phyloP scores from a whole-genome alignment of 192 early-diverging fungal genomes.

The Backusella liffmaniae region DNA sequence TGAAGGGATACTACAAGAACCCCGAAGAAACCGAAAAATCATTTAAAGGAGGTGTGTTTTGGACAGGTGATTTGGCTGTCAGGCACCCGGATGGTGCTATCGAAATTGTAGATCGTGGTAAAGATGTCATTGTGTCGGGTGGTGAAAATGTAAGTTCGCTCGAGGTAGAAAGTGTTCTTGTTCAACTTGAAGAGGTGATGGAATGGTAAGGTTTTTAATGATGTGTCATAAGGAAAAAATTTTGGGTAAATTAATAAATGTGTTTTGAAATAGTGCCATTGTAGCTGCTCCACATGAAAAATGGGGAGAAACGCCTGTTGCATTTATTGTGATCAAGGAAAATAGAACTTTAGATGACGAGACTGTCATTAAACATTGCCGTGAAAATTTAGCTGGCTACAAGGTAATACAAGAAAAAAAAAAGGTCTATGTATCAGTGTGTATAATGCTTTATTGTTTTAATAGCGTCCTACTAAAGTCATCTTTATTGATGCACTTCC shows the following conservation, averaged over 20 bases:
- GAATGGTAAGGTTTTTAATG: constrained; percentile 38
- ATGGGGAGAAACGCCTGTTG: constrained; percentile 64
- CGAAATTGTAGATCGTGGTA: constrained; percentile 56
- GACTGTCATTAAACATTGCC: constrained; percentile 40
- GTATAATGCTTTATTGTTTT: neutral
- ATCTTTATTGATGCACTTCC: constrained; percentile 14
- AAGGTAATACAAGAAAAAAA: constrained; percentile 35
- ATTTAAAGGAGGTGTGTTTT: constrained; percentile 55
- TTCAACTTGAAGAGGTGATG: constrained; percentile 45
- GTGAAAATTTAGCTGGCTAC: constrained; percentile 48
- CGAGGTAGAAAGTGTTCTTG: constrained; percentile 54
- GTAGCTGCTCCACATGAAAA: constrained; percentile 52
- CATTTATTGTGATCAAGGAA: constrained; percentile 50
- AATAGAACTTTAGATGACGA: constrained; percentile 24
- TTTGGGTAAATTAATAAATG: no score
- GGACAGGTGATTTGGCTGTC: constrained; percentile 62
- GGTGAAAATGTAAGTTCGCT: constrained; percentile 61
- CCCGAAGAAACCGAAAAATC: constrained; percentile 54
- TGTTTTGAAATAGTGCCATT: constrained; percentile 39
- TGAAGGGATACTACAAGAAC: constrained; percentile 54
- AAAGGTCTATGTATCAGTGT: neutral
- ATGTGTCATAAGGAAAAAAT: no score
- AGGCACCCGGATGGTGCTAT: constrained; percentile 58
- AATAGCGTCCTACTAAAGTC: constrained; percentile 25
- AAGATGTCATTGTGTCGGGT: constrained; percentile 65